Percentiles rank a stretch among this genome's conserved stretches.
Evolutionary conservation across 164 flowering plant genomes (phyloP).

Genomic region (Umbellularia californica): DNA sequence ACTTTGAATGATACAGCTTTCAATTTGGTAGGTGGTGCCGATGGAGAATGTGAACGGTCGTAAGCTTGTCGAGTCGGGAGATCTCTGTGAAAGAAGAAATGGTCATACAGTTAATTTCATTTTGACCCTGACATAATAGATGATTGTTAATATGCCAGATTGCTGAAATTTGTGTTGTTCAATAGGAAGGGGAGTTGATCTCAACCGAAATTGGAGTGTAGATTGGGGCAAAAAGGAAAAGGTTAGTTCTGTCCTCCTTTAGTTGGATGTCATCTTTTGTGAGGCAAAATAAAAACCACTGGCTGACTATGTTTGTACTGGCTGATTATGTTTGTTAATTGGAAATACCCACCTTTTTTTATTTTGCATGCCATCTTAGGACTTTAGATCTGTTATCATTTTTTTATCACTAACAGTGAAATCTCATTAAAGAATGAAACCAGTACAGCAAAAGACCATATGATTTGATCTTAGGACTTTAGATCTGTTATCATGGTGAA

Average conservation of each 20-base stretch:
- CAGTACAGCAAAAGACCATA: too few species aligned
- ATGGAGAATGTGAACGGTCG: conserved; percentile 97
- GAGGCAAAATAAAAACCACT: neutral
- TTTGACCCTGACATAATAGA: neutral
- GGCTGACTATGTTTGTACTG: too few species aligned
- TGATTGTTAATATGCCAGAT: neutral
- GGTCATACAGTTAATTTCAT: conserved; percentile 38
- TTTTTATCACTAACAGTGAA: too few species aligned
- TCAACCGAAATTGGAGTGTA: conserved; percentile 97
- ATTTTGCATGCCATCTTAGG: neutral
- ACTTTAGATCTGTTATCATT: neutral
- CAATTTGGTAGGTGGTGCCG: conserved; percentile 70
- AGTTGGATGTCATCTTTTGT: neutral
- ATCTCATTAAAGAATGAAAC: too few species aligned
- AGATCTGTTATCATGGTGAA: neutral
- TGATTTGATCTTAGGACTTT: neutral
- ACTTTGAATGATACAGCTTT: conserved; percentile 8
- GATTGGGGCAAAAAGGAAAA: conserved; percentile 99
- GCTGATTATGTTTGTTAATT: neutral
- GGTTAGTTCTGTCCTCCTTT: conserved; percentile 32
- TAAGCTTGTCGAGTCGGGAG: conserved; percentile 89
- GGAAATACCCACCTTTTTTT: neutral
- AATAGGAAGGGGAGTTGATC: conserved; percentile 99
- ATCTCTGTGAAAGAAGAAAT: conserved; percentile 95
- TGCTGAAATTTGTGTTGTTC: conserved; percentile 17